Percentiles rank a stretch among this genome's conserved stretches.
These are phyloP conservation scores for Mollisia scopiformis DNA, from an alignment of 2,329 filamentous ascomycete species.

Conservation along the genomic window DNA sequence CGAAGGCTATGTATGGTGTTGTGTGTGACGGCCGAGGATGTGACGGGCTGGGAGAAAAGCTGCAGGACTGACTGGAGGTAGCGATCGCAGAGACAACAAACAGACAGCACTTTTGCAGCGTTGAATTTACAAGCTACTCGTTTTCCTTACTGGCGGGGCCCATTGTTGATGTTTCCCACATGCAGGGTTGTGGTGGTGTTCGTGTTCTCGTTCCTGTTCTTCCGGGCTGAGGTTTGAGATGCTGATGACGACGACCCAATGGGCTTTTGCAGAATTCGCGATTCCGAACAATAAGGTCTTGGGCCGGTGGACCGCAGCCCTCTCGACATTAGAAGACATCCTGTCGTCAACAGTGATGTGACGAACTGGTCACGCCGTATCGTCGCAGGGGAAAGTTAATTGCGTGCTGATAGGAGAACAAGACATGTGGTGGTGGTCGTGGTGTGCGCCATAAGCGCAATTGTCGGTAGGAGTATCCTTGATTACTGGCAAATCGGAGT, in stretches of 20 bases:
- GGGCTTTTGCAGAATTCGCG: conserved; percentile 13
- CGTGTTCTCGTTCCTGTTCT: conserved; percentile 17
- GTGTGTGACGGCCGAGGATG: conserved; percentile 24
- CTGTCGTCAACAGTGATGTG: conserved; percentile 15
- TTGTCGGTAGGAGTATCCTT: conserved; percentile 21
- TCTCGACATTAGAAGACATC: conserved; percentile 5
- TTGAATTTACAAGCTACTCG: background rate
- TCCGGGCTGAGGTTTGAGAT: conserved; percentile 20
- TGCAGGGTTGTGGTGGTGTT: conserved; percentile 1
- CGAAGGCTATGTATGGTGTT: conserved; percentile 13
- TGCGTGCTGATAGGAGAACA: conserved; percentile 24
- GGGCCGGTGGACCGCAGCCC: conserved; percentile 27
- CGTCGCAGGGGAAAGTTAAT: conserved; percentile 12
- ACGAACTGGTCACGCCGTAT: conserved; percentile 14
- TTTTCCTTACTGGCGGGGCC: background rate
- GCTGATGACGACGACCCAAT: conserved; percentile 32
- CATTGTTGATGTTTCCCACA: conserved; percentile 7
- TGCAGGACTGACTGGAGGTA: background rate
- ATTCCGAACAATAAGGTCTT: conserved; percentile 26
- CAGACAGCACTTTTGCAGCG: background rate
- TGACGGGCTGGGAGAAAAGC: conserved; percentile 7
- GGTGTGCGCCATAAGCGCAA: conserved; percentile 31
- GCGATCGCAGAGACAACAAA: conserved; percentile 2
- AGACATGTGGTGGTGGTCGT: conserved; percentile 26
- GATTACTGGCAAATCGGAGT: conserved; percentile 27